Conservation (phyloP, 2,329 filamentous ascomycete species). For the Hymenoscyphus albidus region DNA sequence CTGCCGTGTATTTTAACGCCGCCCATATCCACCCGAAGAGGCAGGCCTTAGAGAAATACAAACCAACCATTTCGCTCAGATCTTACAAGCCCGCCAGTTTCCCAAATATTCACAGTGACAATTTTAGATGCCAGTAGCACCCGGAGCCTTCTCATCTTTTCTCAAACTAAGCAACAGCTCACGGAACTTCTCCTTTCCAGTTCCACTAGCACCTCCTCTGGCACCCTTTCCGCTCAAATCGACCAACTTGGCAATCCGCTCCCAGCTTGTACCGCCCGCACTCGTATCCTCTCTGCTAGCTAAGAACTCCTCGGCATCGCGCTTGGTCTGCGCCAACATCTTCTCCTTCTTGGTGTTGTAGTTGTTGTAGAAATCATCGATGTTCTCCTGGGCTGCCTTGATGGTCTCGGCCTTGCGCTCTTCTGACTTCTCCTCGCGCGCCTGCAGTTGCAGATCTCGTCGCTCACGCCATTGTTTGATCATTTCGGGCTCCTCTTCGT, state of each 20-base stretch:
- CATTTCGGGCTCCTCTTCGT: conserved; percentile 84
- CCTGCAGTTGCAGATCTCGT: conserved; percentile 75
- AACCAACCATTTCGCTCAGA: conserved; percentile 25
- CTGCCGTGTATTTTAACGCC: conserved; percentile 35
- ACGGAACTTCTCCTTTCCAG: conserved; percentile 93
- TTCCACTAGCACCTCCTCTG: conserved; percentile 81
- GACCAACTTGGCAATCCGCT: conserved; percentile 96
- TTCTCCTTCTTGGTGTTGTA: conserved; percentile 99
- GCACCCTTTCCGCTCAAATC: conserved; percentile 91
- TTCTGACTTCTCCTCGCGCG: conserved; percentile 79
- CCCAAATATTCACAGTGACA: conserved; percentile 13
- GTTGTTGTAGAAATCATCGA: conserved; percentile 99
- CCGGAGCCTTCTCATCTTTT: conserved; percentile 86
- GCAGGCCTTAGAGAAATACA: conserved; percentile 23
- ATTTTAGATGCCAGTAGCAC: conserved; percentile 57
- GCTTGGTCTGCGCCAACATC: conserved; percentile 77
- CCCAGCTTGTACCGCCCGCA: conserved; percentile 95
- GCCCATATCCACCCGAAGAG: conserved; percentile 26
- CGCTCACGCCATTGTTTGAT: conserved; percentile 90
- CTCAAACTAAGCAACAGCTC: conserved; percentile 81
- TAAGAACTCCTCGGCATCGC: conserved; percentile 91
- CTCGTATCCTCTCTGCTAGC: conserved; percentile 86
- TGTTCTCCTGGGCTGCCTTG: conserved; percentile 85
- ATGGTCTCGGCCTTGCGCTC: conserved; percentile 81
- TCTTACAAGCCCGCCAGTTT: conserved; percentile 27